Percentiles rank a stretch among this genome's conserved stretches.
Evolutionary conservation across 768 basidiomycete genomes (phyloP).

Genomic region (Rhizopogon rudus): DNA sequence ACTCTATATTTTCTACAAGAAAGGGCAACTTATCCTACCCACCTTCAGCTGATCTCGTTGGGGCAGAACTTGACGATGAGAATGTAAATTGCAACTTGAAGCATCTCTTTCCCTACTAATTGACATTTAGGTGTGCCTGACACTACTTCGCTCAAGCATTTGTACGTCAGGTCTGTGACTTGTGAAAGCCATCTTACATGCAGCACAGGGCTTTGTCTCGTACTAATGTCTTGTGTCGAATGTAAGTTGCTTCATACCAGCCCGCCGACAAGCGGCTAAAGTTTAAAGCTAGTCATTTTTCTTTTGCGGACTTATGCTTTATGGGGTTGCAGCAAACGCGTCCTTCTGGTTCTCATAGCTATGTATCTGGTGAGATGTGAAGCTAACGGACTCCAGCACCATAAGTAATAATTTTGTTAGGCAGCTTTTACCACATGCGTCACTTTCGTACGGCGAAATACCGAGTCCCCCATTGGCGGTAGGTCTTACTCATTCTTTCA

Average conservation of each 20-base stretch:
- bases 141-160: not conserved
- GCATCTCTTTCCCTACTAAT: not conserved
- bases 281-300: not conserved
- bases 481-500: not conserved
- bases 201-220: not conserved
- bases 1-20: not conserved
- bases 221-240: not conserved
- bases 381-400: not conserved
- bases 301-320: not conserved
- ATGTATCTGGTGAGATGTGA: not conserved
- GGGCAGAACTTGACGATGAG: not conserved
- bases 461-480: not conserved
- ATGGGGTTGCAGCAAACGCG: not conserved
- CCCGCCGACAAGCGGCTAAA: not conserved
- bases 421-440: not conserved
- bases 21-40: not conserved
- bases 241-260: not conserved
- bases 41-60: not conserved
- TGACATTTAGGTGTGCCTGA: not conserved
- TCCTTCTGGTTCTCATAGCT: not conserved
- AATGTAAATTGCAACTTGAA: not conserved
- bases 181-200: not conserved
- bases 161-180: not conserved
- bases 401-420: not conserved
- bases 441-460: not conserved